Conservation (phyloP, 73 alveolate genomes). For the Urostyla sp. region DNA sequence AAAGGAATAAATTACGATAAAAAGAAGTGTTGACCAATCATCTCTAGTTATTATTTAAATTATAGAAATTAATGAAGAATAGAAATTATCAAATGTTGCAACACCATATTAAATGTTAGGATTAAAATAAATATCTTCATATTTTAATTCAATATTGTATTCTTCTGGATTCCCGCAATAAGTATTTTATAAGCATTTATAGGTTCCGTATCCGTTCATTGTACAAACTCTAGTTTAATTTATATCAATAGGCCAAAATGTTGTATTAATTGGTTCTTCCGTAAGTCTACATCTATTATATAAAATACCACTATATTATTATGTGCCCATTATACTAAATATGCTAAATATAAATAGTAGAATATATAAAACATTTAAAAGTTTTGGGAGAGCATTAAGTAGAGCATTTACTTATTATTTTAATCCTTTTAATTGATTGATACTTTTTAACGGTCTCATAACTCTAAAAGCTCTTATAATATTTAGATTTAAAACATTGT, state of each 20-base stretch:
- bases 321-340: conserved; percentile 58
- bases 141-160: background rate
- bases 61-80: conserved; percentile 6
- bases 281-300: conserved; percentile 50
- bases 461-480: conserved; percentile 63
- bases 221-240: conserved; percentile 32
- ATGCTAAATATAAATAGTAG: conserved; percentile 55
- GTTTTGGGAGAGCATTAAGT: too few relatives aligned
- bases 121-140: background rate
- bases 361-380: conserved; percentile 44
- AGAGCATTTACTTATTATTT: too few relatives aligned
- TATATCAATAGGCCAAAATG: conserved; percentile 48
- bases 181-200: conserved; percentile 8
- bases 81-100: conserved; percentile 22
- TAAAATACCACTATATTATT: conserved; percentile 53
- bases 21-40: conserved; percentile 27
- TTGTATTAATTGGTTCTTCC: background rate
- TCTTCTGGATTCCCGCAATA: conserved; percentile 53
- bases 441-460: conserved; percentile 75
- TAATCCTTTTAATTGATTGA: conserved; percentile 49
- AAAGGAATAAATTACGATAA: too few relatives aligned
- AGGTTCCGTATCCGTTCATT: conserved; percentile 9
- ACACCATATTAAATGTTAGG: conserved; percentile 27
- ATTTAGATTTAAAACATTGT: conserved; percentile 52
- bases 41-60: conserved; percentile 30